Base-by-base conservation (phyloP, 23 red algal genomes). In the Chondrus crispus region DNA sequence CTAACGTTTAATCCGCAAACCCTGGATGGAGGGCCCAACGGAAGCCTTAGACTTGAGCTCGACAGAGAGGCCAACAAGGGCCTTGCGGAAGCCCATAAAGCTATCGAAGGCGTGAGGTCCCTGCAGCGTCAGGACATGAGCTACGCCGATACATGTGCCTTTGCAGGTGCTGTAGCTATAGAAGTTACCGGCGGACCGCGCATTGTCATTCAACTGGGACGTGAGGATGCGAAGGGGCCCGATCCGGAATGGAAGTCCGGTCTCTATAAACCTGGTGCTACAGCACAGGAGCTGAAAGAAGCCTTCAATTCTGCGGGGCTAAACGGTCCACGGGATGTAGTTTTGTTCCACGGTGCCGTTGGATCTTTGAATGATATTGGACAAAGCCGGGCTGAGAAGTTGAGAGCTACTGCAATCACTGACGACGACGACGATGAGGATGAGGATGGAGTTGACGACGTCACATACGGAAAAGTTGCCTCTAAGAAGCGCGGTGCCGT, bases 181-280 rank as follows among this genome's bases (percentile, higher is more conserved):
- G 97, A 99, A 82, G 74, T 99, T 16, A 79, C 92, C n/a, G 91
- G 91, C 20, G 97, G 94, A 42, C 97, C 97, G 35, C 77, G 94
- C 8, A 95, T 99, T 40, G 89, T 93, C 12, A 80, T 99, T 28
- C 97, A 99, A 72, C 83, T 96, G 9, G 97, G 97, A 9, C 86
- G 97, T 3, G 97, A 99, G 85, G 97, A 99, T 69, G 91, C 91
- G 30, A 60, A 2, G 24, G 64, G 88, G 37, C 54, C 86, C 1
- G 93, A 94, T 54, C 87, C 92, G 6, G 58, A 44, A 4, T 75
- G 66, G 16, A 80, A 80, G 57, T 74, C 28, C 16, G 66, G 19
- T 26, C 46, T 95, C 53, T 86, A 52, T 49, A 84, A 71, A 51
- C 80, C 81, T 28, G 93, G 70, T 44, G 75, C 92, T 12, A 76